phyloP scores from a whole-genome alignment of 768 basidiomycete genomes.

The Boletus coccyginus region DNA sequence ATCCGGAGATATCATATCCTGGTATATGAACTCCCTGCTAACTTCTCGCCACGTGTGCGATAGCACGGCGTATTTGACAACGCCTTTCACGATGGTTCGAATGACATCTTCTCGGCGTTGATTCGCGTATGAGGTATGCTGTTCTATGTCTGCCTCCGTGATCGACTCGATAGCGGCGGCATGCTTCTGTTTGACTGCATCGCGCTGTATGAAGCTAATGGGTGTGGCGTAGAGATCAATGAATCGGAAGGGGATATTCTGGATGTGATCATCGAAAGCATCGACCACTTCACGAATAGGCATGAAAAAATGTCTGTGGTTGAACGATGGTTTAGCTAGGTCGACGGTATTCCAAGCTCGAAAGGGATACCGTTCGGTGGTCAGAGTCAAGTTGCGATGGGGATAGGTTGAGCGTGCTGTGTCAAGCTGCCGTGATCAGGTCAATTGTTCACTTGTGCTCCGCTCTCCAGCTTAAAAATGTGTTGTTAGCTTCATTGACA shows the following conservation, averaged over 20 bases:
- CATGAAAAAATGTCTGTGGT: not conserved
- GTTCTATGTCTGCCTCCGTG: constrained; percentile 7
- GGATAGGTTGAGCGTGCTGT: too few species aligned
- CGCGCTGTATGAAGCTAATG: not conserved
- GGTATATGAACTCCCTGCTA: not conserved
- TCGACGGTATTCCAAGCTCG: too few species aligned
- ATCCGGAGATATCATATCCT: not conserved
- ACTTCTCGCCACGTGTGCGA: not conserved
- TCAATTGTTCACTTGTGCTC: too few species aligned
- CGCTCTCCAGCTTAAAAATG: too few species aligned
- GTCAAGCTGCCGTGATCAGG: too few species aligned
- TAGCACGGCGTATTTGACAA: constrained; percentile 4
- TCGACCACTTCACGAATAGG: constrained; percentile 2
- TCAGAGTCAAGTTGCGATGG: too few species aligned
- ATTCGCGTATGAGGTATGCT: not conserved
- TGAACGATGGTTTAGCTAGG: too few species aligned
- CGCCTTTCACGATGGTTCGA: not conserved
- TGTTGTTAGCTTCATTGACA: too few species aligned
- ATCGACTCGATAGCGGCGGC: not conserved
- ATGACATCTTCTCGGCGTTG: not conserved
- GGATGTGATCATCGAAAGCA: constrained; percentile 2
- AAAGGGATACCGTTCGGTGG: too few species aligned
- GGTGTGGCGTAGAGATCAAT: not conserved
- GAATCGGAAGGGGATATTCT: not conserved
- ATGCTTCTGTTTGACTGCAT: not conserved